A percentile compares a stretch with the other conserved stretches of the same genome.
phyloP scores from a whole-genome alignment of 805 yeast genomes.

The Cephaloascus fragrans region DNA sequence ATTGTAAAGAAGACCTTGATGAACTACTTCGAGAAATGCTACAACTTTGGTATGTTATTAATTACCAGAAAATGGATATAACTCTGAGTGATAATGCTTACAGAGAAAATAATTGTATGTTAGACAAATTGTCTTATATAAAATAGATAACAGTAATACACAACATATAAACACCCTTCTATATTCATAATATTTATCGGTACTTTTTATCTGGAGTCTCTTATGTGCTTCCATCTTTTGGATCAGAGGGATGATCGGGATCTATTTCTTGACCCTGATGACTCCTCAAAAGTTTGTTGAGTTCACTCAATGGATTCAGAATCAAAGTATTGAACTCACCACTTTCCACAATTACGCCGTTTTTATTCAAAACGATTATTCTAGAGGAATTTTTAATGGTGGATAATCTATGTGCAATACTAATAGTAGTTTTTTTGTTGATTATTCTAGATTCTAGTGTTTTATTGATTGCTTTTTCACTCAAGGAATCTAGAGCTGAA shows the following conservation, averaged over 20 bases:
- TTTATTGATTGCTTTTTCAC: constrained; percentile 35
- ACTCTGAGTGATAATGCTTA: too few species aligned
- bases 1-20: too few species aligned
- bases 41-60: too few species aligned
- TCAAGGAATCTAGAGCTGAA: constrained; percentile 46
- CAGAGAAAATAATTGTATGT: too few species aligned
- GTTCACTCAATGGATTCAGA: constrained; percentile 30
- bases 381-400: constrained; percentile 34
- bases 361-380: constrained; percentile 30
- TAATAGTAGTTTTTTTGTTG: constrained; percentile 28
- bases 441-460: constrained; percentile 25
- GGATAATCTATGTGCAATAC: constrained; percentile 34
- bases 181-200: too few species aligned
- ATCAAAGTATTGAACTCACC: constrained; percentile 50
- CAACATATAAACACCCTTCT: too few species aligned
- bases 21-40: too few species aligned
- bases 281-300: constrained; percentile 18
- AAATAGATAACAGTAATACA: too few species aligned
- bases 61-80: too few species aligned
- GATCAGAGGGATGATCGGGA: not conserved
- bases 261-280: not conserved
- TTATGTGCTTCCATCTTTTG: too few species aligned
- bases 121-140: too few species aligned
- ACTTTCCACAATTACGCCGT: constrained; percentile 43
- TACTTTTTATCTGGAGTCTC: too few species aligned